Conservation (phyloP, 345 rosid species). For the Odontarrhena argentea region DNA sequence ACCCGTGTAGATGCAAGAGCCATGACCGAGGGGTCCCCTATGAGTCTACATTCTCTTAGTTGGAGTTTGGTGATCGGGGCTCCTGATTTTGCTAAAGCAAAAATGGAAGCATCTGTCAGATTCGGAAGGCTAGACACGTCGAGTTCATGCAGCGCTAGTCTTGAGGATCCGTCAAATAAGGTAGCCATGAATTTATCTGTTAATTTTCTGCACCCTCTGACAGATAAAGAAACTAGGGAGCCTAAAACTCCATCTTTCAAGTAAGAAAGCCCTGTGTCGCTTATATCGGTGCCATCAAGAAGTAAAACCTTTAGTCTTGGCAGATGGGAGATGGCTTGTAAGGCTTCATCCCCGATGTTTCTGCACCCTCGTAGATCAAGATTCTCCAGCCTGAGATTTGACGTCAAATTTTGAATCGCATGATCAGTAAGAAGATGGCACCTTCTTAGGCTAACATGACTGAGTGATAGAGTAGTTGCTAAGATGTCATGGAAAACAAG, state of each 20-base stretch:
- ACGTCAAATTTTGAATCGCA: constrained; percentile 62
- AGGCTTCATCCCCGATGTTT: constrained; percentile 72
- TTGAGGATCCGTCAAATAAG: constrained; percentile 71
- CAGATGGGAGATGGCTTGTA: constrained; percentile 64
- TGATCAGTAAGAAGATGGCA: constrained; percentile 77
- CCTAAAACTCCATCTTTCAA: constrained; percentile 52
- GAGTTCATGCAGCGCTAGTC: constrained; percentile 61
- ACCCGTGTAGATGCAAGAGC: constrained; percentile 77
- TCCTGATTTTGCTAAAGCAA: constrained; percentile 61
- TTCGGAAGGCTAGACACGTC: constrained; percentile 82
- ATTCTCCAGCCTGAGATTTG: constrained; percentile 55
- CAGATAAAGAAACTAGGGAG: constrained; percentile 69
- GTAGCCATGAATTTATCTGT: constrained; percentile 71
- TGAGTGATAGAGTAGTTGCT: constrained; percentile 75
- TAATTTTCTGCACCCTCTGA: constrained; percentile 85
- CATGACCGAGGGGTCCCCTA: constrained; percentile 82
- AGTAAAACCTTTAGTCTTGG: constrained; percentile 55
- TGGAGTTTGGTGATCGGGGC: constrained; percentile 72
- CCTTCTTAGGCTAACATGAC: constrained; percentile 85
- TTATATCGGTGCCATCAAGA: constrained; percentile 69
- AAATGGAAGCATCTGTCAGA: constrained; percentile 69
- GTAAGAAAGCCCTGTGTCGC: constrained; percentile 63
- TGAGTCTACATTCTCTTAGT: constrained; percentile 80
- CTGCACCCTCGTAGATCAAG: constrained; percentile 84
- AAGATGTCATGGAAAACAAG: constrained; percentile 85